Evolutionary conservation across 176 grass and related monocot genomes (phyloP), one percentile per base, ranked within the genome.

Genomic region (sorghum (Sorghum bicolor)): DNA sequence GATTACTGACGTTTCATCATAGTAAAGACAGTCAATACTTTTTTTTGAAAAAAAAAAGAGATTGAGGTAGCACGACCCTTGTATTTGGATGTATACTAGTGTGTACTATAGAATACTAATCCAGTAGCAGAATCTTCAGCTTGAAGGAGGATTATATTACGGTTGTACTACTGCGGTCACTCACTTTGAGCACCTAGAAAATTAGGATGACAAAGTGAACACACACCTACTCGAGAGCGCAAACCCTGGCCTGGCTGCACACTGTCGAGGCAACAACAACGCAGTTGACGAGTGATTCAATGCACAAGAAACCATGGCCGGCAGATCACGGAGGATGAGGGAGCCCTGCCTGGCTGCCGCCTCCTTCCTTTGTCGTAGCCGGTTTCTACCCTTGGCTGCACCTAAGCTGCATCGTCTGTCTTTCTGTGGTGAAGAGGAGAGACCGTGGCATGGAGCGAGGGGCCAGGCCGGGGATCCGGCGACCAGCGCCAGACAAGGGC

Each of bases 321-420:
- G 70, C 85, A 58, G 85, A 81, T 81, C 85, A 75, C 70, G 60
- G 70, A 61, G 74, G 64, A 85, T 33, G 64, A 70, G 36, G 85
- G 9, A 75, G 66, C 76, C 53, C 67, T 80, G 22, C 38, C 52
- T 37, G 65, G 1, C 22, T 79, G 69, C 77, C 28, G 15, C 72
- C 73, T 52, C 48, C 17, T 44, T 67, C 62, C 39, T 72, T 19
- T 72, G 39, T 19, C 47, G 39, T 45, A 26, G 40, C 39, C 69
- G n/a, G 39, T 72, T 44, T 44, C 70, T 28, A 44, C 38, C 82
- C 28, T 36, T 71, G 64, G 48, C 24, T 41, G 10, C 73, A 67
- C 16, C 72, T 43, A n/a, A 12, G 10, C 40, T 67, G 30, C 45
- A 37, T 50, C 41, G 2, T 68, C n/a, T 67, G 45, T 29, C 72